Conservation (phyloP, 305 asterid genomes). For the Plantago lanceolata region DNA sequence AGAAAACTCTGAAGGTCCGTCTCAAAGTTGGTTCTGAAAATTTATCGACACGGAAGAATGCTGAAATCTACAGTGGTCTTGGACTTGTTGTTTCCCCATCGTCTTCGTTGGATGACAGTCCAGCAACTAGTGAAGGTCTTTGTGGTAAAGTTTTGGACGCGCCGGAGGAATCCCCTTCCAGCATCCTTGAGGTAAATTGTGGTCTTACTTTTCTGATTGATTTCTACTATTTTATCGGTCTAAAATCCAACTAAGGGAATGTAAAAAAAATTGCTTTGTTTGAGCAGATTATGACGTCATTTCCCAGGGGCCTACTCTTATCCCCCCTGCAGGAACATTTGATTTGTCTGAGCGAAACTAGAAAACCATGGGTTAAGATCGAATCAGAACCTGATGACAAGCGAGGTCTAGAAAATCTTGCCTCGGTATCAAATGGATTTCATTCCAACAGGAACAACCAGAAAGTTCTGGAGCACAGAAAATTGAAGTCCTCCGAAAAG, state of each 20-base stretch:
- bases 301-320: conserved; percentile 45
- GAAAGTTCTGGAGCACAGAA: conserved; percentile 42
- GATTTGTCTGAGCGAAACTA: conserved; percentile 44
- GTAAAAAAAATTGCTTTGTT: not conserved
- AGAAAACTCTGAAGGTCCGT: conserved; percentile 70
- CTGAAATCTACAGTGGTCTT: conserved; percentile 86
- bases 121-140: conserved; percentile 45
- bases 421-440: conserved; percentile 42
- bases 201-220: conserved; percentile 16
- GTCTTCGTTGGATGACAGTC: conserved; percentile 77
- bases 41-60: conserved; percentile 63
- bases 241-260: not conserved
- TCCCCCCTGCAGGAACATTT: conserved; percentile 82
- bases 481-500: conserved; percentile 34
- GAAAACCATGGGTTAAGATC: conserved; percentile 35
- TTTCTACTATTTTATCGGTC: conserved; percentile 4
- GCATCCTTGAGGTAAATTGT: conserved; percentile 77
- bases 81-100: conserved; percentile 92
- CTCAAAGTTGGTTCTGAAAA: conserved; percentile 70
- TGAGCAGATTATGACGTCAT: conserved; percentile 81
- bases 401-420: conserved; percentile 34
- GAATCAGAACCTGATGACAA: conserved; percentile 39
- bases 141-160: conserved; percentile 37
- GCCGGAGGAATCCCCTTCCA: conserved; percentile 71
- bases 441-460: conserved; percentile 43